Evolutionary conservation across 495 filamentous ascomycete genomes (phyloP).

Genomic region (Lindgomyces ingoldianus): DNA sequence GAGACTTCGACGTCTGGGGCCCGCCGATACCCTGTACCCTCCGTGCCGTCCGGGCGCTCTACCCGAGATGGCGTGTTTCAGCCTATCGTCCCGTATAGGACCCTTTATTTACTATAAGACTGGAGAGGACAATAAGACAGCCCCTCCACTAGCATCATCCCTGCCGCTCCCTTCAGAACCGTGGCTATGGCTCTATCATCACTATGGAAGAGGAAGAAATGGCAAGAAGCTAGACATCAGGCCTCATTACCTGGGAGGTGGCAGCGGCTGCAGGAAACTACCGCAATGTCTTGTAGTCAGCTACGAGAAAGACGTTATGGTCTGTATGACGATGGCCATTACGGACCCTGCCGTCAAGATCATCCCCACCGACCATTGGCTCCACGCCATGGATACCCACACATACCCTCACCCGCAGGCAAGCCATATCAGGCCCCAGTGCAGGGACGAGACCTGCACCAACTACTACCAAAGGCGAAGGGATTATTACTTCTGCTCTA

Average conservation of each 20-base stretch:
- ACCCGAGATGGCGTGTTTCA: conserved; percentile 20
- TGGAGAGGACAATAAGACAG: conserved; percentile 17
- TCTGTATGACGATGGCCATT: conserved; percentile 10
- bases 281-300: conserved; percentile 19
- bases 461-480: conserved; percentile 24
- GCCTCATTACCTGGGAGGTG: conserved; percentile 11
- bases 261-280: neutral
- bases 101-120: conserved; percentile 17
- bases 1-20: conserved; percentile 20
- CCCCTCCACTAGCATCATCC: conserved; percentile 11
- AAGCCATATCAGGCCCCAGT: conserved; percentile 22
- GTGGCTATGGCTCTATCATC: conserved; percentile 1
- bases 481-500: conserved; percentile 8
- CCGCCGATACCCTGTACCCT: conserved; percentile 10
- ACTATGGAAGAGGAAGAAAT: conserved; percentile 7
- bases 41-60: conserved; percentile 13
- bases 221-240: conserved; percentile 8
- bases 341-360: conserved; percentile 17
- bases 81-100: conserved; percentile 16
- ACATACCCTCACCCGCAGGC: conserved; percentile 18
- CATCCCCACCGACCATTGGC: conserved; percentile 17
- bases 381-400: conserved; percentile 21
- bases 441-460: conserved; percentile 8
- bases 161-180: conserved; percentile 1
- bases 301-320: conserved; percentile 23